phyloP scores from a whole-genome alignment of 2,329 filamentous ascomycete genomes.

The Byssothecium circinans region DNA sequence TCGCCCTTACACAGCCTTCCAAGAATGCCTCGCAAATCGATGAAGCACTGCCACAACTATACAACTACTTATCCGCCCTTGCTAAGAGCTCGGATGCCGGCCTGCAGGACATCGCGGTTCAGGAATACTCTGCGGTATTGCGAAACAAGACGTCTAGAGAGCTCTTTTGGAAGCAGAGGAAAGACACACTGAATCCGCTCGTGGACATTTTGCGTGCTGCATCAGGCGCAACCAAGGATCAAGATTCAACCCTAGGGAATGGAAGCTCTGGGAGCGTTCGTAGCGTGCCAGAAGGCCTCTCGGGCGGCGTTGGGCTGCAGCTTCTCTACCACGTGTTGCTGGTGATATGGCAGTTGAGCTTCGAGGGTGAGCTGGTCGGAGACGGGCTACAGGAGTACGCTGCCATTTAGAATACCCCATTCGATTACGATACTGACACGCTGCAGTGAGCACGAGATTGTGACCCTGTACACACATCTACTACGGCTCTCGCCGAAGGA shows the following conservation, averaged over 20 bases:
- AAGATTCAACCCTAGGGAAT: slow-evolving; percentile 61
- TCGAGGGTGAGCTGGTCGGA: slow-evolving; percentile 72
- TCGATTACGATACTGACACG: slow-evolving; percentile 14
- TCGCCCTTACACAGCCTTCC: slow-evolving; percentile 62
- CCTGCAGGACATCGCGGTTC: slow-evolving; percentile 92
- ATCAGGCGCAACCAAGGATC: slow-evolving; percentile 72
- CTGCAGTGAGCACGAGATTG: slow-evolving; percentile 82
- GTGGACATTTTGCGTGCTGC: slow-evolving; percentile 77
- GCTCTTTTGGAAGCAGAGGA: slow-evolving; percentile 88
- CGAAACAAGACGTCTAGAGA: slow-evolving; percentile 72
- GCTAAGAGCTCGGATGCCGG: slow-evolving; percentile 85
- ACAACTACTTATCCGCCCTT: slow-evolving; percentile 81
- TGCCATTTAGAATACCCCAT: not conserved
- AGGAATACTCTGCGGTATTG: slow-evolving; percentile 83
- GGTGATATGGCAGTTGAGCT: slow-evolving; percentile 95
- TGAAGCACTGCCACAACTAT: slow-evolving; percentile 77
- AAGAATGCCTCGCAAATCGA: slow-evolving; percentile 64
- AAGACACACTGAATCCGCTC: slow-evolving; percentile 80
- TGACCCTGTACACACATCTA: slow-evolving; percentile 89
- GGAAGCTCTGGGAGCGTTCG: slow-evolving; percentile 56
- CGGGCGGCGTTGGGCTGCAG: slow-evolving; percentile 84
- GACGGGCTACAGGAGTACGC: slow-evolving; percentile 82
- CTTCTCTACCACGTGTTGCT: slow-evolving; percentile 91
- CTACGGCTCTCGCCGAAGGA: slow-evolving; percentile 93
- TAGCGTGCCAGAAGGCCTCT: slow-evolving; percentile 66